Evolutionary conservation across 1,139 yeast genomes (phyloP).

Genomic region (Nematodospora anomalae): DNA sequence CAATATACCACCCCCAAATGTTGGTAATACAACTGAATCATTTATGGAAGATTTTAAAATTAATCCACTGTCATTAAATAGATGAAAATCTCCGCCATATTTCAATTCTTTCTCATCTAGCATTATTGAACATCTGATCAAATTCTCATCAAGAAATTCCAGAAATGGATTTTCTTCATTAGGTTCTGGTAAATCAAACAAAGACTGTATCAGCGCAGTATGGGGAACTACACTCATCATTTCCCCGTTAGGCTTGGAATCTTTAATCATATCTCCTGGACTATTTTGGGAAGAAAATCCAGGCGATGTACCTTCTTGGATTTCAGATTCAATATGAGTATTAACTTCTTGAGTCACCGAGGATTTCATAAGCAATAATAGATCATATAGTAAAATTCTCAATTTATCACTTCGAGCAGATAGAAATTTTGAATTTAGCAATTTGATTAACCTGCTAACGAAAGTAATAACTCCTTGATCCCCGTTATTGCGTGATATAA

Average conservation of each 20-base stretch:
- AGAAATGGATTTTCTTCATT: conserved; percentile 28
- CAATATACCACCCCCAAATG: conserved; percentile 8
- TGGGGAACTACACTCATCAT: background rate
- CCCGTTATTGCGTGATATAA: conserved; percentile 32
- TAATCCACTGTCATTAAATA: conserved; percentile 30
- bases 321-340: conserved; percentile 15
- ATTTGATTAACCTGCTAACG: conserved; percentile 43
- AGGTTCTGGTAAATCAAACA: conserved; percentile 40
- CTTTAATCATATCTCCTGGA: background rate
- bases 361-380: conserved; percentile 55
- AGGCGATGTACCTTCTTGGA: conserved; percentile 17
- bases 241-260: conserved; percentile 1
- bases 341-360: conserved; percentile 27
- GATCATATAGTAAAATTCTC: conserved; percentile 62
- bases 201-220: conserved; percentile 16
- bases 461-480: conserved; percentile 32
- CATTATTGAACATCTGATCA: conserved; percentile 28
- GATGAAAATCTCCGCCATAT: conserved; percentile 34
- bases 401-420: conserved; percentile 45
- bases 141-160: conserved; percentile 22
- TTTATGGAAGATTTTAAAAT: conserved; percentile 22
- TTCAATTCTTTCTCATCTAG: conserved; percentile 37
- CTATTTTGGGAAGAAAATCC: conserved; percentile 6
- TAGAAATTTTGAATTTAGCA: conserved; percentile 46
- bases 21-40: conserved; percentile 19